These are phyloP conservation scores for Dalbergia cultrata DNA, from an alignment of 306 rosid species.

Conservation along the genomic window DNA sequence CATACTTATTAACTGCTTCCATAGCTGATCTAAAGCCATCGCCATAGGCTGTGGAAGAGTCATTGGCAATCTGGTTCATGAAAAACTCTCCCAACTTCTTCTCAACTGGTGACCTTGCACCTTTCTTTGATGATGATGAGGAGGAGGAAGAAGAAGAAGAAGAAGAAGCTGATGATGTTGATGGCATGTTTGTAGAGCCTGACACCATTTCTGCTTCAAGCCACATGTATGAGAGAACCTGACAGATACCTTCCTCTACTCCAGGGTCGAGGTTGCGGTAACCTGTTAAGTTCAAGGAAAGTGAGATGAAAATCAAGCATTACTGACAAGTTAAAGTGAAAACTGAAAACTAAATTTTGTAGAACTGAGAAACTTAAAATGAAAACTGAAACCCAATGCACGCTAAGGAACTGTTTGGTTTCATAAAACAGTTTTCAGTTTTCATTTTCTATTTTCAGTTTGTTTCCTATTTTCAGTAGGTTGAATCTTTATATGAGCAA, in stretches of 20 bases:
- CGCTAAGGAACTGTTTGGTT: no score
- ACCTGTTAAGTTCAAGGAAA: conserved; percentile 57
- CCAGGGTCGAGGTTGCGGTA: conserved; percentile 75
- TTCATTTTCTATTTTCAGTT: no score
- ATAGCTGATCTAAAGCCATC: conserved; percentile 88
- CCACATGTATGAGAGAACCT: conserved; percentile 93
- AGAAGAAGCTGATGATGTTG: conserved; percentile 70
- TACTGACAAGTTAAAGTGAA: background rate
- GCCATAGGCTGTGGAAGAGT: conserved; percentile 87
- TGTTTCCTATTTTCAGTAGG: no score
- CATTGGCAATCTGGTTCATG: conserved; percentile 85
- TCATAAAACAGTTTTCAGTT: no score
- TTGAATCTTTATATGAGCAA: no score
- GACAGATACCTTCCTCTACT: conserved; percentile 97
- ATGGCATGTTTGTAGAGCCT: conserved; percentile 64
- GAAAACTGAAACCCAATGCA: no score
- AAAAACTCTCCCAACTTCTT: conserved; percentile 85
- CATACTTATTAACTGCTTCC: conserved; percentile 78
- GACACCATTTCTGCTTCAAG: conserved; percentile 94
- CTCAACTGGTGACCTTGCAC: conserved; percentile 71
- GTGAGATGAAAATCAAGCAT: conserved; percentile 13
- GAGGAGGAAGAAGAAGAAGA: conserved; percentile 56
- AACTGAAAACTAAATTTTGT: no score
- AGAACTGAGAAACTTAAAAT: no score
- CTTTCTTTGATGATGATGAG: conserved; percentile 75